phyloP scores from a whole-genome alignment of 164 flowering plant species.

The Tinospora cordifolia region DNA sequence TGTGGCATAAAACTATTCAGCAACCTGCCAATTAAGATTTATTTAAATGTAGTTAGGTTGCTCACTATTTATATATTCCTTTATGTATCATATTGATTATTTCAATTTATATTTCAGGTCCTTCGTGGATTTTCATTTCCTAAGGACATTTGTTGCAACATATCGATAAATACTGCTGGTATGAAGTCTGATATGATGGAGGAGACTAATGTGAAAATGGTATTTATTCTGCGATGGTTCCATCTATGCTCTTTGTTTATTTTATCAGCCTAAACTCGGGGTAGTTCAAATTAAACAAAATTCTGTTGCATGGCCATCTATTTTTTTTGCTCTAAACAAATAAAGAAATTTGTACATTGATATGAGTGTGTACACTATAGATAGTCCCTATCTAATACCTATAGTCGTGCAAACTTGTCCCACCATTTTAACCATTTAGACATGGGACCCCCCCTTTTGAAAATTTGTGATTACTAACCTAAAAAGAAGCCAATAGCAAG shows the following conservation, averaged over 20 bases:
- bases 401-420: too few relatives aligned
- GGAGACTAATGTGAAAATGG: slow-evolving; percentile 40
- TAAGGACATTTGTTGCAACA: slow-evolving; percentile 19
- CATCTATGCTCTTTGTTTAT: background rate
- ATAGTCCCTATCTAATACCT: too few relatives aligned
- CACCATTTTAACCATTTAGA: too few relatives aligned
- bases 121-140: slow-evolving; percentile 21
- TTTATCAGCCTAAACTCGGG: background rate
- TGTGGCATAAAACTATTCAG: background rate
- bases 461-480: too few relatives aligned
- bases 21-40: background rate
- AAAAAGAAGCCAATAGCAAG: too few relatives aligned
- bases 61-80: background rate
- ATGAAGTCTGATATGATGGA: slow-evolving; percentile 28
- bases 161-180: slow-evolving; percentile 25
- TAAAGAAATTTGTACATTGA: too few relatives aligned
- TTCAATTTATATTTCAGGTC: slow-evolving; percentile 31
- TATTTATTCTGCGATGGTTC: slow-evolving; percentile 19
- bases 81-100: background rate
- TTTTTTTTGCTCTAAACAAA: too few relatives aligned
- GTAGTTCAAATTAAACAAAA: background rate
- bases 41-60: background rate
- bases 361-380: too few relatives aligned
- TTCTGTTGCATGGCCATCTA: too few relatives aligned
- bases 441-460: too few relatives aligned